phyloP scores from a whole-genome alignment of 768 basidiomycete species.

The Tylopilus plumbeoviolaceoides region DNA sequence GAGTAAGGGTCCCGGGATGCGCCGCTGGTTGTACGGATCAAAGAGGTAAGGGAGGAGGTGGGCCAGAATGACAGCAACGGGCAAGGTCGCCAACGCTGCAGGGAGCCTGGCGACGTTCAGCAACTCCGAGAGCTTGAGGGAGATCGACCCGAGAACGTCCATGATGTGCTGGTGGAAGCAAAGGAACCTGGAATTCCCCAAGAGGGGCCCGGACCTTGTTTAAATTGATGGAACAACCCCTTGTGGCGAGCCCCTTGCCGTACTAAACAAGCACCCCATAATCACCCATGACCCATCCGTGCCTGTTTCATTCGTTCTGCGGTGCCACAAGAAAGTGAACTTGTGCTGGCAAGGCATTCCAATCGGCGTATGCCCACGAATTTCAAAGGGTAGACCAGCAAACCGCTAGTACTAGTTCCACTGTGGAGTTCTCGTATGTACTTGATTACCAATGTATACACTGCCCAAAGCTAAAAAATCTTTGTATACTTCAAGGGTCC shows the following conservation, averaged over 20 bases:
- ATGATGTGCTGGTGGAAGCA: slow-evolving; percentile 12
- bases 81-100: slow-evolving; percentile 10
- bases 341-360: no score
- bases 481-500: no score
- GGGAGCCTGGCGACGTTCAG: slow-evolving; percentile 1
- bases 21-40: slow-evolving; percentile 57
- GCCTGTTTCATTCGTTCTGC: no score
- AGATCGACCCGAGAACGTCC: slow-evolving; percentile 12
- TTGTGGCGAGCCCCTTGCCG: neutral
- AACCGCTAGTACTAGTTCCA: no score
- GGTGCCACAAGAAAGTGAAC: no score
- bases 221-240: neutral
- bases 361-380: no score
- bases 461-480: no score
- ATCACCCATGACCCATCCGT: neutral
- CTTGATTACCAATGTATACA: no score
- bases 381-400: no score
- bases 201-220: neutral
- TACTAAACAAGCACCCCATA: neutral
- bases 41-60: slow-evolving; percentile 48
- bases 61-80: slow-evolving; percentile 16
- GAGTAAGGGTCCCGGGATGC: slow-evolving; percentile 63
- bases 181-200: neutral
- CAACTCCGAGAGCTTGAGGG: neutral
- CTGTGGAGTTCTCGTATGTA: no score